These are phyloP conservation scores for Schizopora paradoxa DNA, from an alignment of 1,284 basidiomycete genomes.

Conservation along the genomic window DNA sequence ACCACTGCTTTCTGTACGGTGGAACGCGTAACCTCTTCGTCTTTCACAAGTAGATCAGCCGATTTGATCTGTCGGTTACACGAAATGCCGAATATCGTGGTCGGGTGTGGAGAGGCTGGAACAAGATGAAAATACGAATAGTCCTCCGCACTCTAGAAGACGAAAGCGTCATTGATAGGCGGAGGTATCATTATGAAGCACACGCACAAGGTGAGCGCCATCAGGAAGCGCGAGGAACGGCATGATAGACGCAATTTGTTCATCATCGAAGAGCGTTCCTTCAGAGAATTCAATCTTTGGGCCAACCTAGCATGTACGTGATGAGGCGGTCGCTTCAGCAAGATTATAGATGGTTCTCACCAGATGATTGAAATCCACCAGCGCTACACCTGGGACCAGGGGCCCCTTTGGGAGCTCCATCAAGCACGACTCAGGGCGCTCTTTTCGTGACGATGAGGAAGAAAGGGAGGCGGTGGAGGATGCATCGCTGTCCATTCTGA, in stretches of 20 bases:
- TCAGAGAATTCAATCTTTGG: constrained; percentile 82
- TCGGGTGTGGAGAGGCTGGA: constrained; percentile 60
- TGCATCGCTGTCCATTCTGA: constrained; percentile 42
- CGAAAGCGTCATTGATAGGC: constrained; percentile 7
- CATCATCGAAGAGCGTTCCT: constrained; percentile 71
- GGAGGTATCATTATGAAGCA: constrained; percentile 8
- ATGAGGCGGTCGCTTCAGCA: constrained; percentile 8
- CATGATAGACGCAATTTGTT: constrained; percentile 76
- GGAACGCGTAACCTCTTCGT: constrained; percentile 86
- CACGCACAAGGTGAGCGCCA: constrained; percentile 82
- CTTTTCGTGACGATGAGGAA: constrained; percentile 65
- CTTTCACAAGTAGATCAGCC: constrained; percentile 74
- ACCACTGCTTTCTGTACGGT: constrained; percentile 99
- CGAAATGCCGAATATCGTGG: constrained; percentile 92
- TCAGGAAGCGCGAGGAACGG: constrained; percentile 98
- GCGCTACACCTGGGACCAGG: constrained; percentile 74
- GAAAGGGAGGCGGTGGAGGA: constrained; percentile 59
- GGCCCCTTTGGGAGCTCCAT: constrained; percentile 52
- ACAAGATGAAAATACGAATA: constrained; percentile 95
- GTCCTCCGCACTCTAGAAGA: constrained; percentile 80
- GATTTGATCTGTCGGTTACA: constrained; percentile 95
- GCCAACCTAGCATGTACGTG: constrained; percentile 56
- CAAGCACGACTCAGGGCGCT: constrained; percentile 70
- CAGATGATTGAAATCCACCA: constrained; percentile 89
- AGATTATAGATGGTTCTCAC: constrained; percentile 37